Evolutionary conservation across 805 yeast species (phyloP), one percentile per base, ranked within the genome.

Genomic region (Wickerhamomyces alni): DNA sequence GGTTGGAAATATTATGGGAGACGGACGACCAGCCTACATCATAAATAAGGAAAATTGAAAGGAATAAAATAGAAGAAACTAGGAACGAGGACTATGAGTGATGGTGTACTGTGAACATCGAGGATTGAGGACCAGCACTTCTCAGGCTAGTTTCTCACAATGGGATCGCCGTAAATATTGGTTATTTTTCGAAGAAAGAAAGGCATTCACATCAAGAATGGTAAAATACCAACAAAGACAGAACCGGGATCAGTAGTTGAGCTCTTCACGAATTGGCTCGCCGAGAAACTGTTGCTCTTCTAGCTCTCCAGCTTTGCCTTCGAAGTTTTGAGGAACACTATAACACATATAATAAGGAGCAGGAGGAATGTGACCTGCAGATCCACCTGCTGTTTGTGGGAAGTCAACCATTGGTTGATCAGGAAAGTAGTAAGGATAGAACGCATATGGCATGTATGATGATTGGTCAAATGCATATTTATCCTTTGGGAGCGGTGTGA

Each of bases 341-440:
- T 53, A 57, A 34, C 57, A 57, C 59, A 52, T 55, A 39, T 55
- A 58, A 33, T 51, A 54, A 30, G 61, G 61, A 11, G 58, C 54
- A n/a, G 55, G 58, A 19, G 49, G 47, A 7, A 43, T n/a, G 13
- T 39, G 44, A 8, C 34, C 47, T 6, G 41, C 30, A 10, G 53
- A 38, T 17, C 36, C 43, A 16, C 39, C 42, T 24, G 45, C 29
- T 16, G 47, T 6, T 41, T 35, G 39, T n/a, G 50, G 35, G 28
- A 43, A 50, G 15, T 52, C 57, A 29, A 44, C 43, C 44, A 47
- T 38, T 5, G 51, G 32, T 7, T 46, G 37, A 3, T 52, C 54
- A 16, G 52, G 49, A 40, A 50, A 49, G 35, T 41, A 52, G 35
- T 47, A 52, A 35, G 58, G 57, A 25, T 47, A 48, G 10, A 51